Conservation (phyloP, 202 grass and related monocot genomes). For the Digitaria exilis region DNA sequence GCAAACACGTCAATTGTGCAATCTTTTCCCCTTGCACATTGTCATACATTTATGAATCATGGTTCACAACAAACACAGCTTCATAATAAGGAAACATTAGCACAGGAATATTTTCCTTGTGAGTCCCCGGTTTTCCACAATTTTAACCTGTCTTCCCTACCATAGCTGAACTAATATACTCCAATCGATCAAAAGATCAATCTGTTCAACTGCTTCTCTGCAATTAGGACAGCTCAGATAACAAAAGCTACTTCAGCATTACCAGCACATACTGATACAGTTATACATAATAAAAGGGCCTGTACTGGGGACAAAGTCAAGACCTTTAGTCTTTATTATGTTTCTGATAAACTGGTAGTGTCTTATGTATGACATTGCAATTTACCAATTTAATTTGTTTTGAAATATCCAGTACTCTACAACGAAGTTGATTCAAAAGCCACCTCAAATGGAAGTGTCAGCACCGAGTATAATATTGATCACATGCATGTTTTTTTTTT, state of each 20-base stretch:
- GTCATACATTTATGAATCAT: background rate
- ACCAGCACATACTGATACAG: background rate
- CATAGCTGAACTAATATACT: background rate
- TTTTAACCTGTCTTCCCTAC: background rate
- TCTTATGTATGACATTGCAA: background rate
- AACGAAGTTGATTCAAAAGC: background rate
- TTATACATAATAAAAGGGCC: background rate
- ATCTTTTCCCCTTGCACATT: background rate
- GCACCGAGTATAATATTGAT: background rate
- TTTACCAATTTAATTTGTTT: slow-evolving; percentile 8
- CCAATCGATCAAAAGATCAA: background rate
- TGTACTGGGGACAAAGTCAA: background rate
- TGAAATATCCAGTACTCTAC: background rate
- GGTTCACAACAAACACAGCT: background rate
- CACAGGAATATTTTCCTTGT: background rate
- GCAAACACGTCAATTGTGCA: background rate
- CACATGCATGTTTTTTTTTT: background rate
- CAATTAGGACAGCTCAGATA: background rate
- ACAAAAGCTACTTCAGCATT: background rate
- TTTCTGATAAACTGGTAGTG: background rate
- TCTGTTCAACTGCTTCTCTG: background rate
- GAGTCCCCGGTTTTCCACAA: background rate
- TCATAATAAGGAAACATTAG: background rate
- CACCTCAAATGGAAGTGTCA: slow-evolving; percentile 4
- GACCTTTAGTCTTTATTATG: background rate